Evolutionary conservation across 495 filamentous ascomycete genomes (phyloP).

Genomic region (Staphylotrichum tortipilum): DNA sequence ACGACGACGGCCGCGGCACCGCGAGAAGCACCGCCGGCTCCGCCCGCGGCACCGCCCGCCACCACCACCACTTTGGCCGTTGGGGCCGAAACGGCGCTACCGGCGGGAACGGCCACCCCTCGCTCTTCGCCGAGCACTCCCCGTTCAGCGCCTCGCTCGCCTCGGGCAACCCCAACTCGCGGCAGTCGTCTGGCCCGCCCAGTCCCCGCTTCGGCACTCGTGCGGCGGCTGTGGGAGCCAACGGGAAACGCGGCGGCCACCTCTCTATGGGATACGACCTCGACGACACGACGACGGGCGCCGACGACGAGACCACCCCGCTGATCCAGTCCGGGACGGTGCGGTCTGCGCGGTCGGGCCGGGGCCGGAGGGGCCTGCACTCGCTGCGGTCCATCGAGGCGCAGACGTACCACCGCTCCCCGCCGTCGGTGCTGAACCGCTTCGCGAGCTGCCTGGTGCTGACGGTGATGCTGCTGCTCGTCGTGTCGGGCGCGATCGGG

Average conservation of each 20-base stretch:
- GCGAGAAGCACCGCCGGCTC: conserved; percentile 52
- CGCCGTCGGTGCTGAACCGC: conserved; percentile 54
- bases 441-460: conserved; percentile 76
- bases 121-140: conserved; percentile 69
- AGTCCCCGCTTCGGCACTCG: conserved; percentile 36
- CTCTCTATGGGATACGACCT: conserved; percentile 43
- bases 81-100: conserved; percentile 47
- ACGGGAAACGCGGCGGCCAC: conserved; percentile 18
- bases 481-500: conserved; percentile 70
- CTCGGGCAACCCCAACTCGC: conserved; percentile 33
- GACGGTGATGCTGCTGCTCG: conserved; percentile 60
- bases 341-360: conserved; percentile 50
- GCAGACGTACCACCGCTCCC: conserved; percentile 54
- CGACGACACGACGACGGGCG: conserved; percentile 49
- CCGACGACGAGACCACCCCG: conserved; percentile 86
- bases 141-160: conserved; percentile 43
- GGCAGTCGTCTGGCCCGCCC: conserved; percentile 56
- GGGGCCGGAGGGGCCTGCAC: conserved; percentile 48
- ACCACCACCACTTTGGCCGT: conserved; percentile 65
- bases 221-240: conserved; percentile 16
- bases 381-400: conserved; percentile 67
- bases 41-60: conserved; percentile 55
- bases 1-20: conserved; percentile 54
- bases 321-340: conserved; percentile 46
- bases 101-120: conserved; percentile 56